phyloP scores from a whole-genome alignment of 257 asterid genomes.

The Scutellaria minor region DNA sequence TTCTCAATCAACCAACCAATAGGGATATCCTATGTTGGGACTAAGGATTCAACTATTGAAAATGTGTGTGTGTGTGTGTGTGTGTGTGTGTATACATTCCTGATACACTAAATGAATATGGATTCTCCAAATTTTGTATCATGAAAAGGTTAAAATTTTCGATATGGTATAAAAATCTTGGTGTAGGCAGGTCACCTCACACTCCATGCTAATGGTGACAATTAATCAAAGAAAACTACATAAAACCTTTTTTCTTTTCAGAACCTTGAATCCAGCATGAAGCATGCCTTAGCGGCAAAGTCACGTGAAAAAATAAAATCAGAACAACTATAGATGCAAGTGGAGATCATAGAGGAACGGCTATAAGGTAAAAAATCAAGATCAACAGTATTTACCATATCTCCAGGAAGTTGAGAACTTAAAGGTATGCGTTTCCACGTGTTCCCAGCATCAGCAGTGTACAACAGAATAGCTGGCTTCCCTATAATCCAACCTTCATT shows the following conservation, averaged over 20 bases:
- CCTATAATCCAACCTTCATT: slow-evolving; percentile 99
- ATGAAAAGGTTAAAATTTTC: neutral
- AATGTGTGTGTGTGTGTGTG: too few relatives aligned
- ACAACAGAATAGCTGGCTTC: slow-evolving; percentile 83
- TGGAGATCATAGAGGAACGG: neutral
- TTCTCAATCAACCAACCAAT: slow-evolving; percentile 6
- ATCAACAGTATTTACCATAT: slow-evolving; percentile 56
- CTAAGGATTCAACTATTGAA: slow-evolving; percentile 10
- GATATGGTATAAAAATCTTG: neutral
- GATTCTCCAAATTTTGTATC: neutral
- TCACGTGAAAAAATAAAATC: neutral
- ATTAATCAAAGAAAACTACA: neutral
- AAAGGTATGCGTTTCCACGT: slow-evolving; percentile 85
- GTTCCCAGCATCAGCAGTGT: slow-evolving; percentile 89
- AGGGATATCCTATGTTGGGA: neutral
- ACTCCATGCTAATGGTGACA: neutral
- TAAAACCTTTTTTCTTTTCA: neutral
- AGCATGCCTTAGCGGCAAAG: neutral
- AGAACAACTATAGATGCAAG: slow-evolving; percentile 1
- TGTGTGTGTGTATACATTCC: neutral
- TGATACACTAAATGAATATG: neutral
- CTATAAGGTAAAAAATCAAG: slow-evolving; percentile 14
- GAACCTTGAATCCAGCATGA: neutral
- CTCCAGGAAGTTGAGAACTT: slow-evolving; percentile 96
- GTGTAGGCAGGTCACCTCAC: neutral